Evolutionary conservation across 306 rosid genomes (phyloP), one percentile per base, ranked within the genome.

Genomic region (Hylodesmum podocarpum): DNA sequence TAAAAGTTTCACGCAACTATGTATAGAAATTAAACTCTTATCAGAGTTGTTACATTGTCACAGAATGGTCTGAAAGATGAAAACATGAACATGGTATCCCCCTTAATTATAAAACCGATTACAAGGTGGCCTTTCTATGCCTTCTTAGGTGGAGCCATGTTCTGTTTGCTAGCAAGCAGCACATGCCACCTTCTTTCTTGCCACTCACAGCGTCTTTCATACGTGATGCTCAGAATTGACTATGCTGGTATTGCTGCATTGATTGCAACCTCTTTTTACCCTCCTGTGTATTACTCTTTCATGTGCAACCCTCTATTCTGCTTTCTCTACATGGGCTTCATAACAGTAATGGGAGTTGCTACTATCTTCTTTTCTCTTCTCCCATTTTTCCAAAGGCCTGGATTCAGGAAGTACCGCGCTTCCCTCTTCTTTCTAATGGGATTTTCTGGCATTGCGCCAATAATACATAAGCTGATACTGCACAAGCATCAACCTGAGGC

Each of bases 151-250:
- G 93, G 91, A 4, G 87, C 91, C 13, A 88, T 88, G 93, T 88
- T 90, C 84, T 88, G 88, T 80, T 82, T 90, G 84, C 80, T 88
- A 63, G 89, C 89, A 22, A 88, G 96, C 72, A 86, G 91, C 77
- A 47, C 82, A 33, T 90, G 93, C 78, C 89, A 90, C 61, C 91
- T 88, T 49, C 77, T 90, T 18, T 25, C 85, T 25, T 90, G 91
- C 66, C 91, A 90, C 66, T 90, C 96, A 12, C 87, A 84, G 12
- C 86, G 77, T 49, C 82, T 88, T 31, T 83, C 87, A 22, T 86
- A 85, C 81, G 75, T 87, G 33, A 64, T 87, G 79, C 85, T 88
- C n/a, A 77, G 85, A 69, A 41, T 87, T 9, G 96, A 90, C 67
- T 88, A 88, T 62, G 87, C 89, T 16, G 89, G 93, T 43, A 83